phyloP scores from a whole-genome alignment of 768 basidiomycete genomes.

The Obba rivulosa region DNA sequence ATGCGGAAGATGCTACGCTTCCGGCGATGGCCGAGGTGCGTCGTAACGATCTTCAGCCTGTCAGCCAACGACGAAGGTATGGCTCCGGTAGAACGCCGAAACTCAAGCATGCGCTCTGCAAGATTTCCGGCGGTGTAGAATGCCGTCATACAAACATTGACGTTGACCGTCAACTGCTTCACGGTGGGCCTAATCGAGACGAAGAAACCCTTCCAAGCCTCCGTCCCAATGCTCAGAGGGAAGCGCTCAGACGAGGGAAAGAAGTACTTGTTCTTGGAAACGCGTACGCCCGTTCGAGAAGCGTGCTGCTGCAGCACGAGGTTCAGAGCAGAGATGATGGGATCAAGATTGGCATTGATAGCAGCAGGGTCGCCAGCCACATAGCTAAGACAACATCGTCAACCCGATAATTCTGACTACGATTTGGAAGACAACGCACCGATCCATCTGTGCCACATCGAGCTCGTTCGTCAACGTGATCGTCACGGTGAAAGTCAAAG shows the following conservation, averaged over 20 bases:
- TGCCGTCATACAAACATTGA: constrained; percentile 44
- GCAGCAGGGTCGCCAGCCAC: constrained; percentile 49
- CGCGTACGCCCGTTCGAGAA: constrained; percentile 47
- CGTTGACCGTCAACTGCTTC: constrained; percentile 43
- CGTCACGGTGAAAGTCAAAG: constrained; percentile 34
- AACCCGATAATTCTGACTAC: not conserved
- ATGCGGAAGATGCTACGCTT: constrained; percentile 35
- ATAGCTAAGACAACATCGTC: constrained; percentile 34
- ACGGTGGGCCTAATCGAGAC: constrained; percentile 41
- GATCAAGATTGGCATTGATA: constrained; percentile 49
- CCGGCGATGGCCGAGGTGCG: constrained; percentile 43
- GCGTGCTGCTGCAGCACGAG: constrained; percentile 53
- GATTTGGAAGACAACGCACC: constrained; percentile 10
- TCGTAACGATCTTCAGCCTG: constrained; percentile 51
- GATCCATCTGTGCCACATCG: constrained; percentile 26
- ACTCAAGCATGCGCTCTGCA: constrained; percentile 47
- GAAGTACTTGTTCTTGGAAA: constrained; percentile 58
- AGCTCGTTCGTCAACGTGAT: constrained; percentile 27
- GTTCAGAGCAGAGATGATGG: constrained; percentile 57
- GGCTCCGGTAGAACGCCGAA: constrained; percentile 36
- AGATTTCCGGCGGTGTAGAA: constrained; percentile 57
- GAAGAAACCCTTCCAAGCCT: constrained; percentile 43
- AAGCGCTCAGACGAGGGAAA: constrained; percentile 28
- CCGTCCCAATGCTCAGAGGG: constrained; percentile 29
- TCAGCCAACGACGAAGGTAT: constrained; percentile 42